A percentile compares a stretch with the other conserved stretches of the same genome.
Conservation (phyloP, 768 basidiomycete genomes). For the Russula abietina region DNA sequence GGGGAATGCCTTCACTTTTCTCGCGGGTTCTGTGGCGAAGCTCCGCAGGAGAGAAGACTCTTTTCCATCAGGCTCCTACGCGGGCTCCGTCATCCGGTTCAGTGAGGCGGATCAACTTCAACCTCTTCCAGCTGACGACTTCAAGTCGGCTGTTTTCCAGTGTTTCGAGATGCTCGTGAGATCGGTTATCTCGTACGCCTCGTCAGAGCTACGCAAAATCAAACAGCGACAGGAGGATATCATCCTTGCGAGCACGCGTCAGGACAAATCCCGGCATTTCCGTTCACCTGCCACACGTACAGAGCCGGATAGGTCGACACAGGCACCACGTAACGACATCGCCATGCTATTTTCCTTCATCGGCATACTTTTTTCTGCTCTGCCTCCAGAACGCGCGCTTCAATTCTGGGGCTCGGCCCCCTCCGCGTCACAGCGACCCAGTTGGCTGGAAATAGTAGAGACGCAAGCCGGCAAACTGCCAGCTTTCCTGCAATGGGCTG, state of each 20-base stretch:
- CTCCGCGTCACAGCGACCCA: constrained; percentile 35
- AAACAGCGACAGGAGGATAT: constrained; percentile 87
- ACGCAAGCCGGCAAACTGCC: constrained; percentile 57
- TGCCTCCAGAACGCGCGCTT: constrained; percentile 69
- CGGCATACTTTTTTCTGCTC: constrained; percentile 68
- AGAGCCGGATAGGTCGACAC: constrained; percentile 32
- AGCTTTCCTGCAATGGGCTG: constrained; percentile 84
- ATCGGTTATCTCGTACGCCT: constrained; percentile 67
- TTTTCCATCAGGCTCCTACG: constrained; percentile 29
- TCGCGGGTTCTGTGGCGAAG: constrained; percentile 53
- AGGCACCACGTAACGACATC: constrained; percentile 70
- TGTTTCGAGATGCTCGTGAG: constrained; percentile 68
- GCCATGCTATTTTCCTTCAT: constrained; percentile 80
- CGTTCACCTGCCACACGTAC: constrained; percentile 35
- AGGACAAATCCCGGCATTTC: constrained; percentile 52
- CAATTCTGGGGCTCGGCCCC: constrained; percentile 77
- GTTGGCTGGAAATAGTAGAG: constrained; percentile 57
- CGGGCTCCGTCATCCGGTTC: constrained; percentile 24
- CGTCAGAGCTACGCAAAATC: constrained; percentile 77
- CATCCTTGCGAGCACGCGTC: constrained; percentile 58
- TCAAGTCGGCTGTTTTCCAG: constrained; percentile 51
- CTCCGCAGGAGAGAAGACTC: constrained; percentile 43
- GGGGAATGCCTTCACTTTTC: constrained; percentile 72
- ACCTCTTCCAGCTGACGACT: constrained; percentile 42
- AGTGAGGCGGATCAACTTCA: constrained; percentile 36